Evolutionary conservation across 768 basidiomycete species (phyloP).

Genomic region (Lactifluus hygrophoroides): DNA sequence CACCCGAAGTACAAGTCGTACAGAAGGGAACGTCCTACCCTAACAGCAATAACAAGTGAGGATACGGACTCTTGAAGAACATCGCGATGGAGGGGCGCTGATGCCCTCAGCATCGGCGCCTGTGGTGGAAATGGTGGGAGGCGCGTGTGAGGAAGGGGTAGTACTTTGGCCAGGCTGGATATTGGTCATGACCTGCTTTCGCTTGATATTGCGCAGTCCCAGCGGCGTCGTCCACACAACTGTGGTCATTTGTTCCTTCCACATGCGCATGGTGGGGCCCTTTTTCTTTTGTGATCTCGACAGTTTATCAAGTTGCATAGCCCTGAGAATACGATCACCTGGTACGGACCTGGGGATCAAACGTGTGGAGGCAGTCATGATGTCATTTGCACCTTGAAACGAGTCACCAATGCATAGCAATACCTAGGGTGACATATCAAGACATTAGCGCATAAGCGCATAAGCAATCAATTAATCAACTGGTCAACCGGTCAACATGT

Average conservation of each 20-base stretch:
- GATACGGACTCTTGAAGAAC: too few relatives aligned
- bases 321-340: slow-evolving; percentile 48
- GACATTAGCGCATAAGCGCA: neutral
- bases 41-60: too few relatives aligned
- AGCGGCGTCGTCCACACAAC: slow-evolving; percentile 96
- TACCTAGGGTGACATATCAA: slow-evolving; percentile 32
- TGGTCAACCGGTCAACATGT: too few relatives aligned
- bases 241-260: slow-evolving; percentile 88
- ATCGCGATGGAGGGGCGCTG: too few relatives aligned
- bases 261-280: slow-evolving; percentile 34
- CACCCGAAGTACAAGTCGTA: too few relatives aligned
- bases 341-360: slow-evolving; percentile 86
- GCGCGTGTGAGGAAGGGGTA: too few relatives aligned
- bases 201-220: slow-evolving; percentile 72
- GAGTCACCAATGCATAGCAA: slow-evolving; percentile 82
- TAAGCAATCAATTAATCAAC: too few relatives aligned
- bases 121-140: too few relatives aligned
- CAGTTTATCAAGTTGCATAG: slow-evolving; percentile 26
- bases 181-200: slow-evolving; percentile 77
- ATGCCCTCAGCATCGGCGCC: too few relatives aligned
- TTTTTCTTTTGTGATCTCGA: slow-evolving; percentile 3
- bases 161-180: too few relatives aligned
- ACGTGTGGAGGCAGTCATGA: slow-evolving; percentile 74
- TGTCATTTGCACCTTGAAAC: slow-evolving; percentile 85
- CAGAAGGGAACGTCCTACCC: too few relatives aligned